Base-by-base conservation (phyloP, 345 rosid genomes). In the Eucalyptus pauciflora region DNA sequence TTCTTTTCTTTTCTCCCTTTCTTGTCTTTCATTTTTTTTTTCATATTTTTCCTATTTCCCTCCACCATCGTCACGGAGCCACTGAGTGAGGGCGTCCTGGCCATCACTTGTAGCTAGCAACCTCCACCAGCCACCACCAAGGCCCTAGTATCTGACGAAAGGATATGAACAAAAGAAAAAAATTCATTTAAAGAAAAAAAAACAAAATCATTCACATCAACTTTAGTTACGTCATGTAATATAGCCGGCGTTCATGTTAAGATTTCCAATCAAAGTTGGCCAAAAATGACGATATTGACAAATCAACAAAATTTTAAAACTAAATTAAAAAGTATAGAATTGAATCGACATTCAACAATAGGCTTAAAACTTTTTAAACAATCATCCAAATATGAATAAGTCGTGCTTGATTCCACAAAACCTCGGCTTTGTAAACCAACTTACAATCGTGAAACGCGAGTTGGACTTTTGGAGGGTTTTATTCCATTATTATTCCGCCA, bases 271-370 rank as follows among this genome's bases (percentile, higher is more conserved):
- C 45, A 71, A 69, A 71, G 1, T 71, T 37, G 2, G 3, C 0
- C 1, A 2, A 37, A 37, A 37, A 71, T 3, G 25, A 37, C 4
- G 12, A 9, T 6, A 18, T 71, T 37, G 3, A 18, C 3, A 33
- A 18, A 33, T 37, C 3, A 8, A 5, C 4, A 18, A 71, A 71
- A 33, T 9, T 71, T 18, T 10, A 37, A 3, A 22, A 71, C 2
- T 10, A 71, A 71, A 71, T 71, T 29, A 1, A 62, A 62, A n/a
- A 62, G 2, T 29, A 1, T 4, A 29, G 4, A 7, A 29, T 25
- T 25, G 15, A 58, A 58, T 11, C 5, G 1, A 7, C 18, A 0
- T 3, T 3, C 33, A 6, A 62, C 0, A 4, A 29, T 29, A 62
- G 4, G 8, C 29, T 14, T 62, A 62, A 3, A 41, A 71, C 4